Conservation (phyloP, 2,329 filamentous ascomycete genomes). For the Fusarium mexicanum region DNA sequence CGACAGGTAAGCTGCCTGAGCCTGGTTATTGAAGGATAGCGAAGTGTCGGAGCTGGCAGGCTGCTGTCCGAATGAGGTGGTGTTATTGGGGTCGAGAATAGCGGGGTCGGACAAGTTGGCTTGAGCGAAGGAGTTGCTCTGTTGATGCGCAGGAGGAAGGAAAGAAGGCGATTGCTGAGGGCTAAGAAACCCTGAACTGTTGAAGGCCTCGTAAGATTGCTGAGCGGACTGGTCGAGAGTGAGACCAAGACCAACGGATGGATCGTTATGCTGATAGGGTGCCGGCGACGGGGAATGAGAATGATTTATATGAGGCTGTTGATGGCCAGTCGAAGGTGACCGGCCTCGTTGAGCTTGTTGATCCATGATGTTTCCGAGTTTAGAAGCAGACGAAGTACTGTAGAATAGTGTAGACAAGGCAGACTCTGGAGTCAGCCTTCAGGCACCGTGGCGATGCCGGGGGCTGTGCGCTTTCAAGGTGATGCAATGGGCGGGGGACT, state of each 20-base stretch:
- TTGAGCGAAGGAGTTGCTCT: slow-evolving; percentile 40
- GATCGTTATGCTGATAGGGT: slow-evolving; percentile 60
- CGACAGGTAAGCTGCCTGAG: slow-evolving; percentile 58
- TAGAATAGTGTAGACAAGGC: slow-evolving; percentile 47
- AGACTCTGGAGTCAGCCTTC: slow-evolving; percentile 59
- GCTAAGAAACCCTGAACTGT: slow-evolving; percentile 60
- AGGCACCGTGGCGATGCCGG: slow-evolving; percentile 53
- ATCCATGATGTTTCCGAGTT: slow-evolving; percentile 53
- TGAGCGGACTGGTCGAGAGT: slow-evolving; percentile 61
- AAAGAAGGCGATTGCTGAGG: slow-evolving; percentile 54
- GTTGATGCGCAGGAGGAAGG: slow-evolving; percentile 47
- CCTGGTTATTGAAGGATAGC: slow-evolving; percentile 54
- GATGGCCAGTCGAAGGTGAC: slow-evolving; percentile 68
- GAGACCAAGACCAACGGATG: slow-evolving; percentile 65
- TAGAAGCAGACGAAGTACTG: slow-evolving; percentile 43
- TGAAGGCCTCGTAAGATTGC: slow-evolving; percentile 54
- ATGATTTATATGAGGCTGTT: slow-evolving; percentile 73
- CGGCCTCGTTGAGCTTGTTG: slow-evolving; percentile 61
- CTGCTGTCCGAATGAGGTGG: slow-evolving; percentile 55
- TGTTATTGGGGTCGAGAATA: slow-evolving; percentile 54
- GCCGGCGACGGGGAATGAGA: slow-evolving; percentile 71
- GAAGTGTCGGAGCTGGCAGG: slow-evolving; percentile 49
- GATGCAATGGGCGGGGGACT: slow-evolving; percentile 45
- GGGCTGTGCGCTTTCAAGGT: slow-evolving; percentile 54
- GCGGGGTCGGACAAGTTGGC: slow-evolving; percentile 49